Evolutionary conservation across 1,139 yeast genomes (phyloP), one percentile per base, ranked within the genome.

Genomic region (Meyerozyma smithsonii): DNA sequence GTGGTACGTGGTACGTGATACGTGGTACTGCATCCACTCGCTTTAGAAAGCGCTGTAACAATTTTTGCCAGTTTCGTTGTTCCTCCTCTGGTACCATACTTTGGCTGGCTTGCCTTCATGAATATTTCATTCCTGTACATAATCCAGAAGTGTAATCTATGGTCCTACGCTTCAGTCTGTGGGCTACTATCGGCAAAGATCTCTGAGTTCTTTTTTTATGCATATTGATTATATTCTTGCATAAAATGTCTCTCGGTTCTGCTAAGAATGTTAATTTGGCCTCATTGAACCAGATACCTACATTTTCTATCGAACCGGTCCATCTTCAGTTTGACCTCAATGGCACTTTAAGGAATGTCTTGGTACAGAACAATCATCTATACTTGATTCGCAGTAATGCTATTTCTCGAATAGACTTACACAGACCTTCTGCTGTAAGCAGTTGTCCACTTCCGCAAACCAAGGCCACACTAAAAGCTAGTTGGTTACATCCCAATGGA

Each of bases 401-500:
- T 8, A 54, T 64, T 1, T 59, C 53, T 39, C 56, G 58, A 35
- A 70, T 71, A 25, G 68, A 69, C 47, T 55, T 71, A 30, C 52
- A 58, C 5, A 62, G 61, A 39, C 76, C 77, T 0, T 55, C 74
- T 1, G 52, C 59, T 11, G 69, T 68, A 8, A 47, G 54, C 11
- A 59, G 54, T 43, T 56, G 53, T 35, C 52, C 51, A 18, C 42
- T 66, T 8, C 64, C 71, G 5, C 36, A 42, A 5, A 46, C 50
- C 5, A 36, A 7, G 43, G 36, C 15, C 38, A 33, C 3, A 28
- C 26, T 16, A 37, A 34, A 11, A 45, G 50, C 59, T 36, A 48
- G 61, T 15, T 71, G 76, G 76, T 44, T 66, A 10, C 67, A 69
- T 40, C 69, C 72, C 3, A 58, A 56, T 42, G 76, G 75, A 1